Evolutionary conservation across 2,329 filamentous ascomycete genomes (phyloP).

Genomic region (Dichotomopilus funicola): DNA sequence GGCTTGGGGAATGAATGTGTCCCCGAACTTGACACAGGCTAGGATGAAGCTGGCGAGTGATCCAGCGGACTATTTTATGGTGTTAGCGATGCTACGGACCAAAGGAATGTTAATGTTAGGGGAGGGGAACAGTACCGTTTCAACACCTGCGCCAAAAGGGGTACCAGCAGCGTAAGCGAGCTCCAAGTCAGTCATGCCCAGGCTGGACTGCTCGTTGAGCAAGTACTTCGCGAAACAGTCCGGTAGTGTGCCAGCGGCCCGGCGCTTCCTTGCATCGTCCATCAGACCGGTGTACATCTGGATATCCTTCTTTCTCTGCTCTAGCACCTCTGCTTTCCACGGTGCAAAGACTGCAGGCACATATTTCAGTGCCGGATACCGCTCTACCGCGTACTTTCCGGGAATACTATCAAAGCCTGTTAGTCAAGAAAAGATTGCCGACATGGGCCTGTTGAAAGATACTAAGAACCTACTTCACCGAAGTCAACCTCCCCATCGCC

Average conservation of each 20-base stretch:
- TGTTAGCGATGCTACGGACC: too few relatives aligned
- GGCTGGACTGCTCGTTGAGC: constrained; percentile 33
- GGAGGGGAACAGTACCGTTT: constrained; percentile 30
- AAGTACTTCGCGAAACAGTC: constrained; percentile 40
- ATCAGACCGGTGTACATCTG: constrained; percentile 35
- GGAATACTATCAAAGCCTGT: constrained; percentile 24
- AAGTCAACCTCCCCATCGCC: constrained; percentile 37
- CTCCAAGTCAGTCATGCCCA: constrained; percentile 38
- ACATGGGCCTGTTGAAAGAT: too few relatives aligned
- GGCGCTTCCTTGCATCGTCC: constrained; percentile 34
- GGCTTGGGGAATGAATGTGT: constrained; percentile 39
- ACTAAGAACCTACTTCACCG: constrained; percentile 34
- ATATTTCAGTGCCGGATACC: constrained; percentile 36
- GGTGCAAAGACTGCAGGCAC: constrained; percentile 34
- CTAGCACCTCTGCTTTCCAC: constrained; percentile 35
- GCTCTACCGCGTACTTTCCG: constrained; percentile 35
- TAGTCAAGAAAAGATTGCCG: neutral
- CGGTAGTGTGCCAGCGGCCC: constrained; percentile 27
- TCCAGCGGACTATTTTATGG: constrained; percentile 35
- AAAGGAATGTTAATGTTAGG: too few relatives aligned
- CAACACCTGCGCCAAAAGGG: constrained; percentile 39
- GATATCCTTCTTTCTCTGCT: constrained; percentile 30
- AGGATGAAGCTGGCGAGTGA: constrained; percentile 45
- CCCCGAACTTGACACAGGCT: constrained; percentile 45
- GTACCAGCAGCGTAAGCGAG: constrained; percentile 39